These are phyloP conservation scores for Austroboletus rostrupii DNA, from an alignment of 1,284 basidiomycete genomes.

Conservation along the genomic window DNA sequence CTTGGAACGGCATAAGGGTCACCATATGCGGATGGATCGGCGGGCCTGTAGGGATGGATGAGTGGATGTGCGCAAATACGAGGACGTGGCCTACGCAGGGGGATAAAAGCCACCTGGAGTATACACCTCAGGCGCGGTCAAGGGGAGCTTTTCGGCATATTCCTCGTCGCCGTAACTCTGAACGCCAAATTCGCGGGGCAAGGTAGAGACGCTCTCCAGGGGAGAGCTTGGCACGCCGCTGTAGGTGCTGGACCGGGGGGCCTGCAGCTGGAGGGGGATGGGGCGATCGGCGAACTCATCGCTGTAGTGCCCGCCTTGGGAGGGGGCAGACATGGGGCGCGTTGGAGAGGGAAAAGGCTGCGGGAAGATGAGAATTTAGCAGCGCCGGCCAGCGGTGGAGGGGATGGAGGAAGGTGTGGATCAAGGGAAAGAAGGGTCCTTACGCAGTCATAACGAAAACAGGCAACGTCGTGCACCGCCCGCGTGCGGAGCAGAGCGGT, in stretches of 20 bases:
- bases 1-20: constrained; percentile 64
- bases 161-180: constrained; percentile 58
- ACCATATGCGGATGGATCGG: constrained; percentile 60
- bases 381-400: constrained; percentile 6
- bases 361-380: constrained; percentile 4
- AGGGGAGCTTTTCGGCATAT: constrained; percentile 65
- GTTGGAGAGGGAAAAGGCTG: constrained; percentile 4
- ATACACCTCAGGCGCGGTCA: constrained; percentile 50
- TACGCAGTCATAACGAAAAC: constrained; percentile 26
- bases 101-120: constrained; percentile 63
- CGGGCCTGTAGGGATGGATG: constrained; percentile 37
- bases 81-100: constrained; percentile 50
- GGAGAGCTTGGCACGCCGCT: constrained; percentile 42
- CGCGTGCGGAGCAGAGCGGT: neutral
- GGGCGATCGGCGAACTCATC: constrained; percentile 73
- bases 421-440: constrained; percentile 20
- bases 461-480: constrained; percentile 36
- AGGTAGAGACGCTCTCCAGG: constrained; percentile 51
- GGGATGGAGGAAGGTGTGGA: constrained; percentile 7
- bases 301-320: constrained; percentile 40
- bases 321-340: constrained; percentile 46
- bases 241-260: constrained; percentile 41
- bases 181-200: constrained; percentile 52
- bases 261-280: constrained; percentile 48
- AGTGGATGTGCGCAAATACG: neutral